phyloP scores from a whole-genome alignment of 441 rosid species.

The Corymbia citriodora region DNA sequence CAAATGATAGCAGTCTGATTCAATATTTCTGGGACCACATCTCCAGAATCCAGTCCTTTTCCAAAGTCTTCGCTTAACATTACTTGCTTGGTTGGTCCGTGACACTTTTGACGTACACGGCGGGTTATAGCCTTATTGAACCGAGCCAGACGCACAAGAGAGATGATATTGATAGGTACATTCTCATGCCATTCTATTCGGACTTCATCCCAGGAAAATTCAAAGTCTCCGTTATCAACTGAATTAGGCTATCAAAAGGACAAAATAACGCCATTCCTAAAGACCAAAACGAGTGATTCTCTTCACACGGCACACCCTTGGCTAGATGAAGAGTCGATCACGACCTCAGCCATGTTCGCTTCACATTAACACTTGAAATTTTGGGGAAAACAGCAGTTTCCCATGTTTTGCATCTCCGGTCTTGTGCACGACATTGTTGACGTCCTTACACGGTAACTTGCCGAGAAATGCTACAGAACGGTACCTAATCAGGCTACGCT shows the following conservation, averaged over 20 bases:
- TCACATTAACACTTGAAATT: background rate
- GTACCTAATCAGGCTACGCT: background rate
- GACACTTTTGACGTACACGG: background rate
- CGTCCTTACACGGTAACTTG: background rate
- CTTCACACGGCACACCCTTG: background rate
- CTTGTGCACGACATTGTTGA: background rate
- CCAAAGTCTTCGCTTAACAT: background rate
- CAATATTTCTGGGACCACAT: background rate
- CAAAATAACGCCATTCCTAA: background rate
- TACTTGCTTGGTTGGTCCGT: background rate
- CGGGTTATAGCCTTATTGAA: background rate
- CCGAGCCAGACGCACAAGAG: background rate
- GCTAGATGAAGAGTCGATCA: background rate
- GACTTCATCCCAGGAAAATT: background rate
- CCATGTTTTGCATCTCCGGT: background rate
- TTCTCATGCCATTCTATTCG: background rate
- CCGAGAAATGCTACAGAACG: background rate
- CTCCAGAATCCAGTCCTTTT: background rate
- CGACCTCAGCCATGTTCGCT: background rate
- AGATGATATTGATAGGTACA: background rate
- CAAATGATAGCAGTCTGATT: background rate
- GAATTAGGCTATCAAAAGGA: background rate
- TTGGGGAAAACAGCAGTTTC: background rate
- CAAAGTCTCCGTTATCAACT: background rate
- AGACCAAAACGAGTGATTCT: background rate